These are phyloP conservation scores for Sugiyamaella smithiae DNA, from an alignment of 805 yeast species.

Conservation along the genomic window DNA sequence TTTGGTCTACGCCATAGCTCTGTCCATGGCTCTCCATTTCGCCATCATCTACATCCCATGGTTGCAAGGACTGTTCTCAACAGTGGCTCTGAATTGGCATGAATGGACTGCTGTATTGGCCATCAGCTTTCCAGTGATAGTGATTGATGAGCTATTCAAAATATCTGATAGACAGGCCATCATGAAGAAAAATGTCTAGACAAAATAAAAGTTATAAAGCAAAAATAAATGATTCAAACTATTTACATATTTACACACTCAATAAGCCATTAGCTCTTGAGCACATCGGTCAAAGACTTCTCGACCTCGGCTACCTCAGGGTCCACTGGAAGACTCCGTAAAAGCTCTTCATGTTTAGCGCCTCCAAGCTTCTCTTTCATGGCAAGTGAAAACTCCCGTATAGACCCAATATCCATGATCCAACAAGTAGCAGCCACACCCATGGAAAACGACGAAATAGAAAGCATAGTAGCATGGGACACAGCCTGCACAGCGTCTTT, in stretches of 20 bases:
- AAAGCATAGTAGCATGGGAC: constrained; percentile 71
- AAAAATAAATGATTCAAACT: background rate
- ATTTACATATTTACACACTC: background rate
- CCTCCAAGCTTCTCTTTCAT: constrained; percentile 70
- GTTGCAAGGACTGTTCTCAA: constrained; percentile 35
- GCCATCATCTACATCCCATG: constrained; percentile 38
- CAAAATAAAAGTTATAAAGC: constrained; percentile 3
- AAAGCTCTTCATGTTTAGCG: constrained; percentile 37
- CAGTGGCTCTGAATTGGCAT: constrained; percentile 32
- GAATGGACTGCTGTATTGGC: constrained; percentile 40
- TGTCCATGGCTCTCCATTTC: constrained; percentile 37
- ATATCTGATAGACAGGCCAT: constrained; percentile 31
- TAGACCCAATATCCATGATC: constrained; percentile 67
- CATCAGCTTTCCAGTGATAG: constrained; percentile 38
- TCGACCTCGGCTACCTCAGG: constrained; percentile 22
- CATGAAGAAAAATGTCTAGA: constrained; percentile 5
- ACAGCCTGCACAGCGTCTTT: constrained; percentile 85
- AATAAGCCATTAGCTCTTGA: constrained; percentile 12
- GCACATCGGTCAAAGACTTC: constrained; percentile 14
- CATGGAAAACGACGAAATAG: constrained; percentile 72
- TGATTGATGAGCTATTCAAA: constrained; percentile 40
- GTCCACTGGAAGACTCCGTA: constrained; percentile 20
- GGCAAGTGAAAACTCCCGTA: constrained; percentile 67
- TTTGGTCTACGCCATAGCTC: constrained; percentile 37
- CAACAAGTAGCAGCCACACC: constrained; percentile 71